These are phyloP conservation scores for Balansia obtecta DNA, from an alignment of 2,329 filamentous ascomycete species.

Conservation along the genomic window DNA sequence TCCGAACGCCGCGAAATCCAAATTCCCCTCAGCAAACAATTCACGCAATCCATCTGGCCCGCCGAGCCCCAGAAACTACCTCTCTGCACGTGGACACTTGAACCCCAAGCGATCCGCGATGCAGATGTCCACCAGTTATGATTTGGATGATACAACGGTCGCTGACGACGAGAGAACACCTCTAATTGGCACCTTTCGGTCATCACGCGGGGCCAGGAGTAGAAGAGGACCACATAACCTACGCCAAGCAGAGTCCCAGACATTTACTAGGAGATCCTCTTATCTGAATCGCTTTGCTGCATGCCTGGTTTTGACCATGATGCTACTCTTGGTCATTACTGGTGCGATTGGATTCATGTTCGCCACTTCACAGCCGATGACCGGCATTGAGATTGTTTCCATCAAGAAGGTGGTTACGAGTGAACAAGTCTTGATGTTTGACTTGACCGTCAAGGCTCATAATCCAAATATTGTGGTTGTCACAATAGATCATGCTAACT, in stretches of 20 bases:
- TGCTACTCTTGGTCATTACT: conserved; percentile 71
- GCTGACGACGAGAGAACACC: conserved; percentile 85
- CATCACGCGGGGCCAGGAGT: conserved; percentile 42
- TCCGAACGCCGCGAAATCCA: conserved; percentile 50
- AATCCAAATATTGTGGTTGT: conserved; percentile 92
- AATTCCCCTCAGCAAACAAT: conserved; percentile 33
- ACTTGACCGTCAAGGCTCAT: conserved; percentile 73
- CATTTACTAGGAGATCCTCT: conserved; percentile 49
- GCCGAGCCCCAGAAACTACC: conserved; percentile 51
- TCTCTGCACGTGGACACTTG: conserved; percentile 20
- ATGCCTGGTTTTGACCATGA: conserved; percentile 70
- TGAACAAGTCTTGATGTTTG: conserved; percentile 90
- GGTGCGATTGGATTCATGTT: conserved; percentile 82
- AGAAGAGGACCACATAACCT: conserved; percentile 43
- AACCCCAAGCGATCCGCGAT: conserved; percentile 38
- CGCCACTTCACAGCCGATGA: conserved; percentile 78
- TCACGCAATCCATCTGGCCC: conserved; percentile 55
- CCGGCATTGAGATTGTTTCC: conserved; percentile 62
- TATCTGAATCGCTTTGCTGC: conserved; percentile 67
- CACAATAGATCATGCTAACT: conserved; percentile 71
- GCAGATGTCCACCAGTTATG: conserved; percentile 54
- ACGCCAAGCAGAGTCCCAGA: conserved; percentile 62
- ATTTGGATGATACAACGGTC: conserved; percentile 66
- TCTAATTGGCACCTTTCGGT: conserved; percentile 52
- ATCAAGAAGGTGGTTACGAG: conserved; percentile 87